A percentile compares a stretch with the other conserved stretches of the same genome.
Conservation (phyloP, 164 flowering plant genomes). For the Protea cynaroides region DNA sequence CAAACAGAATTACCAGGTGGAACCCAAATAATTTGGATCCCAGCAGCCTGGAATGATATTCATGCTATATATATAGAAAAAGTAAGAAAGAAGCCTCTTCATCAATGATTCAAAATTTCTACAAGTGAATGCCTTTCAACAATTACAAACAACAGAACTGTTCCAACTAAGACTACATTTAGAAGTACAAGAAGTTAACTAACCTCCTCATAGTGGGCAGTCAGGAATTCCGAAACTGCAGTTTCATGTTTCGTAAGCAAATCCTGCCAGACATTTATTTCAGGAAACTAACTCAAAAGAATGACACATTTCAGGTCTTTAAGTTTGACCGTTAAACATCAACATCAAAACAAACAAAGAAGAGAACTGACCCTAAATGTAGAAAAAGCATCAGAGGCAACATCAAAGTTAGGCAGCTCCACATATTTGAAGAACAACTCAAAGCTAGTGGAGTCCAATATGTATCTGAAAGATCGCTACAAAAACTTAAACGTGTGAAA, state of each 20-base stretch:
- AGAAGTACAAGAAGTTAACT: background rate
- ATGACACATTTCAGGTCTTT: background rate
- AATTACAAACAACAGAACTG: background rate
- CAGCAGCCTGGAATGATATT: background rate
- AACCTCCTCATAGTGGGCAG: conserved; percentile 83
- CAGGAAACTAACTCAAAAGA: conserved; percentile 4
- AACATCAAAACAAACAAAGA: conserved; percentile 9
- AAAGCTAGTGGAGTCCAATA: conserved; percentile 89
- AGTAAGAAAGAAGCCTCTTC: background rate
- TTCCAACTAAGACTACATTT: background rate
- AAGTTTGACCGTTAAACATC: conserved; percentile 1
- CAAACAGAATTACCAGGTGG: background rate
- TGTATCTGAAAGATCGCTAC: conserved; percentile 68
- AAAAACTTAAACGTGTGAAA: conserved; percentile 27
- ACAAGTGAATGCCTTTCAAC: too few relatives aligned
- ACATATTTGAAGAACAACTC: conserved; percentile 90
- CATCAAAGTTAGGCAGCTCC: conserved; percentile 89
- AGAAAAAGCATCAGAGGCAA: conserved; percentile 91
- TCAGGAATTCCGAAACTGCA: conserved; percentile 65
- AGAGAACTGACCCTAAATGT: conserved; percentile 77
- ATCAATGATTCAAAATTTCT: too few relatives aligned
- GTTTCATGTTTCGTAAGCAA: conserved; percentile 77
- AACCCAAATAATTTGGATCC: conserved; percentile 1
- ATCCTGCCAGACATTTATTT: conserved; percentile 49
- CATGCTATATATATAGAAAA: background rate